A percentile compares a stretch with the other conserved stretches of the same genome.
Evolutionary conservation across 805 yeast genomes (phyloP).

Genomic region (Lachancea mirantina): DNA sequence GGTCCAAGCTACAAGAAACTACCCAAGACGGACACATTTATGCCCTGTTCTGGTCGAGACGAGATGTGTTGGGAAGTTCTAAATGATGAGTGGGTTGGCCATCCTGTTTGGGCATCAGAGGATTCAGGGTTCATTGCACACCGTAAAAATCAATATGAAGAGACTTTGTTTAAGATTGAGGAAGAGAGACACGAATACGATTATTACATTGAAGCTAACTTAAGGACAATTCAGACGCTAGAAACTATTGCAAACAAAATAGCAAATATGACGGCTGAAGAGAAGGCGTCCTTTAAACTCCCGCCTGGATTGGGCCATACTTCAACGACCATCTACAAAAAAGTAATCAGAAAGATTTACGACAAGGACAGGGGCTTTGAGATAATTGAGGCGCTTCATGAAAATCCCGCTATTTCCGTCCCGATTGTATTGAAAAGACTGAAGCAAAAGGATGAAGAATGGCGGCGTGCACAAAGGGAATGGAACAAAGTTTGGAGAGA

Average conservation of each 20-base stretch:
- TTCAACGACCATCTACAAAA: constrained; percentile 84
- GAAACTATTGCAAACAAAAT: constrained; percentile 93
- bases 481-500: constrained; percentile 99
- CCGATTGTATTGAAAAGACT: constrained; percentile 88
- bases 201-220: constrained; percentile 87
- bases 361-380: constrained; percentile 94
- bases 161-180: constrained; percentile 86
- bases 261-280: constrained; percentile 88
- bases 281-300: constrained; percentile 74
- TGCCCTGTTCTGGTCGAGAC: constrained; percentile 98
- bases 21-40: constrained; percentile 88
- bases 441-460: constrained; percentile 97
- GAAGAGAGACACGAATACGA: constrained; percentile 98
- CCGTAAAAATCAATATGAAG: constrained; percentile 96
- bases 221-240: constrained; percentile 89
- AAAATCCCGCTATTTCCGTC: constrained; percentile 89
- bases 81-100: constrained; percentile 99
- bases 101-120: constrained; percentile 99
- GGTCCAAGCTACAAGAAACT: constrained; percentile 92
- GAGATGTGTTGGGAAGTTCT: constrained; percentile 99
- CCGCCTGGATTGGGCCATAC: constrained; percentile 94
- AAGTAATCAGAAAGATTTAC: constrained; percentile 85
- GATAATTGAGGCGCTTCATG: constrained; percentile 92
- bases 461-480: constrained; percentile 96
- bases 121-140: constrained; percentile 99